Percentiles rank a stretch among this genome's conserved stretches.
phyloP scores from a whole-genome alignment of 495 filamentous ascomycete species.

The Penicillium paxilli region DNA sequence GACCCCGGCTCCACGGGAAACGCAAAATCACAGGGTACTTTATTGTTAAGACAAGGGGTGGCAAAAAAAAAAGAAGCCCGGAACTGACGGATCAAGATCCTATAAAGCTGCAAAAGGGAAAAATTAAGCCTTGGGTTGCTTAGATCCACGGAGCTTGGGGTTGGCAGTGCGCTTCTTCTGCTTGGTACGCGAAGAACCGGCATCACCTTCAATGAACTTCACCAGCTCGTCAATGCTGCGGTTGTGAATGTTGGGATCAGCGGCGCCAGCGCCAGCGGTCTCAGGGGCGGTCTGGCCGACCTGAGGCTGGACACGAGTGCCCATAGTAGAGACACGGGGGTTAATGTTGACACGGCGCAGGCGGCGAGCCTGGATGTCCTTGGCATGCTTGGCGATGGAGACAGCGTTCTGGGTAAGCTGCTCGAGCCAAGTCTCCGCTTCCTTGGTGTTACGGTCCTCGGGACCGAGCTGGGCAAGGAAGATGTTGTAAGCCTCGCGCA shows the following conservation, averaged over 20 bases:
- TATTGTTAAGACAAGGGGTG: slow-evolving; percentile 36
- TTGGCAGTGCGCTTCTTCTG: slow-evolving; percentile 70
- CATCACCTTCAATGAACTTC: slow-evolving; percentile 80
- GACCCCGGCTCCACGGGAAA: slow-evolving; percentile 24
- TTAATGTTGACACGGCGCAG: slow-evolving; percentile 60
- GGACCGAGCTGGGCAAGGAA: slow-evolving; percentile 83
- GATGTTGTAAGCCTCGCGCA: slow-evolving; percentile 95
- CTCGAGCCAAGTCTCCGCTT: slow-evolving; percentile 91
- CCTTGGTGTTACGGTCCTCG: slow-evolving; percentile 92
- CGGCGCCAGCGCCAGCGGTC: slow-evolving; percentile 31
- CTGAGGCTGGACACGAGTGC: slow-evolving; percentile 51
- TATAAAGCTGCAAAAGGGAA: not conserved
- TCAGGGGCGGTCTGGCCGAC: slow-evolving; percentile 55
- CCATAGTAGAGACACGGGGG: slow-evolving; percentile 52
- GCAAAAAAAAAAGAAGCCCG: slow-evolving; percentile 26
- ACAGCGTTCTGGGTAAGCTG: slow-evolving; percentile 95
- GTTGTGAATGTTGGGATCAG: slow-evolving; percentile 56
- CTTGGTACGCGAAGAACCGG: slow-evolving; percentile 54
- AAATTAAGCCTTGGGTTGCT: slow-evolving; percentile 40
- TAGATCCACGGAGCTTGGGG: slow-evolving; percentile 63
- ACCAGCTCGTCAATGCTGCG: slow-evolving; percentile 83
- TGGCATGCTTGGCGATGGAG: slow-evolving; percentile 85
- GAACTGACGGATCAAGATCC: not conserved
- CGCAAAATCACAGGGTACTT: slow-evolving; percentile 31
- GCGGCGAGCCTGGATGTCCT: slow-evolving; percentile 74